Conservation (phyloP, 208 protist genomes). For the Vickermania ingenoplastis region DNA sequence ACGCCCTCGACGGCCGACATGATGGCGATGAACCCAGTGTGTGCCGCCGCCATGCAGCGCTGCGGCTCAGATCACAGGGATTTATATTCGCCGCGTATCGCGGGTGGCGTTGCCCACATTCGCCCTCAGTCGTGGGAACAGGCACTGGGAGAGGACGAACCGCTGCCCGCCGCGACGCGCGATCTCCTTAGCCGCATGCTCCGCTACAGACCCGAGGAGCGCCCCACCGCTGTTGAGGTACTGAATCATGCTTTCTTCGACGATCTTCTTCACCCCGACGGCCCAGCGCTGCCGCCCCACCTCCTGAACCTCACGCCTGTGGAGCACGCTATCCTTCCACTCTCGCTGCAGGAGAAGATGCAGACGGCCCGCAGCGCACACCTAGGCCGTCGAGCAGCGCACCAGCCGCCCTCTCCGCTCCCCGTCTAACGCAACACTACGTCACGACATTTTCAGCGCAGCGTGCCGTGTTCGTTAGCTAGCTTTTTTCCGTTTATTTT, state of each 20-base stretch:
- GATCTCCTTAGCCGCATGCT: conserved; percentile 95
- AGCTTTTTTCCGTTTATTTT: too few relatives aligned
- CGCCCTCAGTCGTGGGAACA: neutral
- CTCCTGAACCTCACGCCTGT: conserved; percentile 2
- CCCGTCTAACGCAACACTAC: neutral
- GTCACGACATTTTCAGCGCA: too few relatives aligned
- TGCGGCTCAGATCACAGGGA: neutral
- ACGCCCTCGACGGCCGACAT: conserved; percentile 89
- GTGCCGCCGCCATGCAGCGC: conserved; percentile 69
- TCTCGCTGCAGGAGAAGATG: too few relatives aligned
- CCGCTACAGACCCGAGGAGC: conserved; percentile 91
- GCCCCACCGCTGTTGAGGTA: conserved; percentile 95
- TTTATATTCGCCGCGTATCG: neutral
- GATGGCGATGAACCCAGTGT: conserved; percentile 95
- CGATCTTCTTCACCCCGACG: conserved; percentile 62
- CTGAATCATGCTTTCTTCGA: conserved; percentile 98
- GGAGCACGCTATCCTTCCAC: too few relatives aligned
- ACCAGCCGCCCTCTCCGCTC: neutral
- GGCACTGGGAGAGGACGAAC: neutral
- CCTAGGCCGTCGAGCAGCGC: too few relatives aligned
- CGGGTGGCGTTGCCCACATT: conserved; percentile 48
- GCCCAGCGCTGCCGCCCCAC: conserved; percentile 6
- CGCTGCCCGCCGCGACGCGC: conserved; percentile 74
- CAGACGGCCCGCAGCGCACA: too few relatives aligned
- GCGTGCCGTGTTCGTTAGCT: too few relatives aligned